Evolutionary conservation across 176 grass and related monocot species (phyloP), one percentile per base, ranked within the genome.

Genomic region (Olyra latifolia): DNA sequence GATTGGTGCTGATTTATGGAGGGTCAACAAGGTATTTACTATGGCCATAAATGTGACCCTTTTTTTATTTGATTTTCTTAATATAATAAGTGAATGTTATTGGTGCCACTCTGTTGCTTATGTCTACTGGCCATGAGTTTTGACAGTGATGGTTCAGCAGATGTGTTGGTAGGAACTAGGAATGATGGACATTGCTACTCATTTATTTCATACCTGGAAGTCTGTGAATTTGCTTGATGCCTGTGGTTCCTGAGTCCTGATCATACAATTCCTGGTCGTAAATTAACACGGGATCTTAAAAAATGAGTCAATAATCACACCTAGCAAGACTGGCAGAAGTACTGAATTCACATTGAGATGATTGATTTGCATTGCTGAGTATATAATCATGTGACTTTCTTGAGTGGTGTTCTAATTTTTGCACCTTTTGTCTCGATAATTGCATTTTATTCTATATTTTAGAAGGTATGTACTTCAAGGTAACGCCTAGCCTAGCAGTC

Each of bases 1-100:
- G 45, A 91, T 98, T 74, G 92, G 73, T 83, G 70, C 82, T 62
- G 95, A 95, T 80, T 77, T 98, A 20, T 84, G 72, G 54, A 92
- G 86, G 78, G 20, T 89, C n/a, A 77, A 93, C 54, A 82, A 85
- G 91, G 95, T 98, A 85, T 55, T 44, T 46, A 20, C 44, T 38
- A 32, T 56, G 39, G 17, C 28, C 23, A 13, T 66, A 72, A 47
- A 23, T 72, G 30, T 66, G 49, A 30, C 35, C 32, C 32, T 35
- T 53, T 84, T 87, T 30, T 44, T 32, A 27, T 76, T 84, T n/a
- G 10, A 0, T 83, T 85, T 86, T 80, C 25, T 32, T 83, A 27
- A 22, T 83, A 30, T 75, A 64, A 50, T 45, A 85, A 55, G 23
- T 83, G 24, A 46, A 75, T 48, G n/a, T 78, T 48, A 46, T 69